Evolutionary conservation across 2,329 filamentous ascomycete species (phyloP), one percentile per base, ranked within the genome.

Genomic region (Grosmannia penicillata): DNA sequence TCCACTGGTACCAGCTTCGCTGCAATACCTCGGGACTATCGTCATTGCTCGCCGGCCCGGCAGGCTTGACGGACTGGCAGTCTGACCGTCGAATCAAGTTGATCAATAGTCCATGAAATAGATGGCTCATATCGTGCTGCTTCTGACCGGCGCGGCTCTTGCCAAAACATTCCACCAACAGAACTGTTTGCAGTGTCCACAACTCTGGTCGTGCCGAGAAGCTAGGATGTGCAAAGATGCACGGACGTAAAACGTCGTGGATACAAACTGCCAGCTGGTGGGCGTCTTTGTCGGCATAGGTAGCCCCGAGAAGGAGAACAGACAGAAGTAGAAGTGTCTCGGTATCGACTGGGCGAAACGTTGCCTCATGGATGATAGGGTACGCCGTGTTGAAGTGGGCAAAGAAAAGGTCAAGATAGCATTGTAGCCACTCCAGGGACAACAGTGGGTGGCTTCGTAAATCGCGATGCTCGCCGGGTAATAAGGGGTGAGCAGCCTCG

Each of bases 91-190:
- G 45, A 19, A 45, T 45, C 2, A 46, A 39, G 28, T 46, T 46
- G 39, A 46, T 46, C 9, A 46, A 35, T 17, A 46, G 40, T 6
- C 45, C 45, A 25, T 46, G 45, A 26, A 46, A 46, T 13, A 46
- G 43, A 24, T 46, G 45, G 29, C 43, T 45, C 43, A 46, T 46
- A 37, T 46, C 45, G 33, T 46, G 45, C 39, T 46, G 45, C 30
- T 43, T 45, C 32, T 46, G 43, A 11, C 45, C 45, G 8, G 45
- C 45, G 5, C 45, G 45, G 4, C 43, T 45, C 37, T 46, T 46
- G 35, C 45, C 43, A 27, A 46, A 45, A 23, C 45, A 46, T 37
- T 46, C 43, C 5, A 46, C 41, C 5, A 46, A 29, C 30, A 46
- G 22, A 7, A 43, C 45, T 1, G 43, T 42, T 37, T 46, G 45